Percentiles rank a stretch among this genome's conserved stretches.
Evolutionary conservation across 805 yeast genomes (phyloP).

Genomic region (Spathaspora hagerdaliae): DNA sequence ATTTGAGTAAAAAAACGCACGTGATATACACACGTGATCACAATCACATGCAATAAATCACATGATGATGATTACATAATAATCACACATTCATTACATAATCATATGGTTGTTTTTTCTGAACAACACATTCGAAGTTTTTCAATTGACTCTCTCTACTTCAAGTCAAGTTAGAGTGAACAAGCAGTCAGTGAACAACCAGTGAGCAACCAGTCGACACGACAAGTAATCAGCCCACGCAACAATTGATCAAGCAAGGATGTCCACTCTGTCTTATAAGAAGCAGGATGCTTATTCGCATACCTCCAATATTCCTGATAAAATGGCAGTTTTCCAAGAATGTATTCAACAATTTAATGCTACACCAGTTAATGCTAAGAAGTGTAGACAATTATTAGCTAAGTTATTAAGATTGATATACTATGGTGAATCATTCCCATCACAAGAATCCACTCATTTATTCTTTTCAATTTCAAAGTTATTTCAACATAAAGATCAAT

Average conservation of each 20-base stretch:
- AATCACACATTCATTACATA: too few species aligned
- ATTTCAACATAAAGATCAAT: slow-evolving; percentile 85
- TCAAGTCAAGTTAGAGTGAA: too few species aligned
- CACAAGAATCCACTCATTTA: slow-evolving; percentile 84
- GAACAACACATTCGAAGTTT: too few species aligned
- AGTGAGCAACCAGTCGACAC: too few species aligned
- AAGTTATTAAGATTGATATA: slow-evolving; percentile 78
- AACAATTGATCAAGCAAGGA: slow-evolving; percentile 16
- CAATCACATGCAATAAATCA: too few species aligned
- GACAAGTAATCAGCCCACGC: too few species aligned
- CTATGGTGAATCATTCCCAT: slow-evolving; percentile 83
- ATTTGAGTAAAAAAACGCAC: too few species aligned
- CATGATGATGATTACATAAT: too few species aligned
- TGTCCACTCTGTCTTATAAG: slow-evolving; percentile 84
- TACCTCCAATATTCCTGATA: slow-evolving; percentile 67
- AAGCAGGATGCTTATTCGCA: slow-evolving; percentile 71
- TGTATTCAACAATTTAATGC: slow-evolving; percentile 91
- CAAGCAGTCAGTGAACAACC: too few species aligned
- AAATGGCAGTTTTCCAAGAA: slow-evolving; percentile 96
- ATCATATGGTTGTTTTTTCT: too few species aligned
- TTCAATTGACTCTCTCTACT: too few species aligned
- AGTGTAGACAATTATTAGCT: slow-evolving; percentile 79
- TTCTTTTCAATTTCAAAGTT: slow-evolving; percentile 92
- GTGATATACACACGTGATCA: too few species aligned
- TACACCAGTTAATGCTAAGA: slow-evolving; percentile 81